Conservation (phyloP, 2,329 filamentous ascomycete species). For the Rosellinia necatrix region DNA sequence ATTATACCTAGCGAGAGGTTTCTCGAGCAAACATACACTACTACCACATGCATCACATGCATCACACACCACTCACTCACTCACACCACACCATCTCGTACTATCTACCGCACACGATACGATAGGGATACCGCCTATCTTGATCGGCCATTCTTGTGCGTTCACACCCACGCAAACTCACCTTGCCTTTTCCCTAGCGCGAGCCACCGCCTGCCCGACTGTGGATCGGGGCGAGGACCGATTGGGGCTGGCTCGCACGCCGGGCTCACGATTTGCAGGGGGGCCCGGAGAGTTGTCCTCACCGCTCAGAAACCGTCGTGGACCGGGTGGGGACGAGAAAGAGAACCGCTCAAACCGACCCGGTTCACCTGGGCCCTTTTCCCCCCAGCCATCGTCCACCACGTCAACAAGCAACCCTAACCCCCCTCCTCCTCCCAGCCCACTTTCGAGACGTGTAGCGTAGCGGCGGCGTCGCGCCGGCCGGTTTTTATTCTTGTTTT, state of each 20-base stretch:
- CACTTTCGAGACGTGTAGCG: background rate
- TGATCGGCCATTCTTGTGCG: background rate
- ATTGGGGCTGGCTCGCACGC: slow-evolving; percentile 15
- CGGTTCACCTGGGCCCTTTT: slow-evolving; percentile 13
- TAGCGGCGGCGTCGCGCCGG: too few relatives aligned
- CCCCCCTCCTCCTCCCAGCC: slow-evolving; percentile 1
- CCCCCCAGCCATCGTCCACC: slow-evolving; percentile 30
- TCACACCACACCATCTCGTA: too few relatives aligned
- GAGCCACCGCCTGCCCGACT: slow-evolving; percentile 18
- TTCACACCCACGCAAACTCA: too few relatives aligned
- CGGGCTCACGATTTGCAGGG: slow-evolving; percentile 9
- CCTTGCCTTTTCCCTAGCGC: background rate
- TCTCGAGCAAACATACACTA: too few relatives aligned
- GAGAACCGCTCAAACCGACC: slow-evolving; percentile 13
- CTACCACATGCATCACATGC: background rate
- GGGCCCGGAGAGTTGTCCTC: background rate
- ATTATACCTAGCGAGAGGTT: too few relatives aligned
- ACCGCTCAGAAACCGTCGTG: background rate
- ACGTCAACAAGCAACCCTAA: slow-evolving; percentile 28
- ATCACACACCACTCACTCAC: too few relatives aligned
- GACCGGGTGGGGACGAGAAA: background rate
- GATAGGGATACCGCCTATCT: too few relatives aligned
- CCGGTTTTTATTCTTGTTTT: background rate
- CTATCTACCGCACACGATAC: too few relatives aligned
- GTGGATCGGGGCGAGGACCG: slow-evolving; percentile 21